Evolutionary conservation across 2,329 filamentous ascomycete species (phyloP), one percentile per base, ranked within the genome.

Genomic region (Parastagonospora avenae): DNA sequence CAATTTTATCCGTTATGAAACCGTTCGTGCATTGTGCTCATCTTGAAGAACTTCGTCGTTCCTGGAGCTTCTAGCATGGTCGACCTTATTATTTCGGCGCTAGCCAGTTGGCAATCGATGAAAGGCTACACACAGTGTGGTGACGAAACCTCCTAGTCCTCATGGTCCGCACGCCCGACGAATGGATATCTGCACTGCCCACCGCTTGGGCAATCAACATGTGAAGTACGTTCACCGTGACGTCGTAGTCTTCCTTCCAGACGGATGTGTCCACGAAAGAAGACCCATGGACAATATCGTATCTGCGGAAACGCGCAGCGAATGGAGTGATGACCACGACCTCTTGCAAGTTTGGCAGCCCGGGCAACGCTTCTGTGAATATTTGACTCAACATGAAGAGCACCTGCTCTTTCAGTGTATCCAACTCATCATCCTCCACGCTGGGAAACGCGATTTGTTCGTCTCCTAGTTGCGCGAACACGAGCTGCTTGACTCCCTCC

Each of bases 291-390:
- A 4, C 16, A n/a, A 16, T 10, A 8, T 37, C 6, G 19, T 42
- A 29, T 24, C 30, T 19, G 4, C n/a, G 15, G 19, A 47, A 53
- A 2, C 33, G 30, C 24, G 46, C 35, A 29, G 40, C 9, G 32
- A 46, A 49, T 5, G 50, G 50, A 5, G 45, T 42, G 6, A 49
- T 32, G 9, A 53, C 39, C 2, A 53, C 36, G 8, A 53, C 27
- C 35, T 42, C 31, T 29, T 32, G 27, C 16, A 49, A 9, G 28
- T 46, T 48, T 9, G 16, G 9, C 12, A 46, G 16, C 3, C 16
- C 12, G 11, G 9, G 10, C 15, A 49, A 45, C 4, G 40, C 27
- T 27, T 35, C 43, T 10, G 15, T 19, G 14, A 48, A 42, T 4
- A 46, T 32, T 11, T 31, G 4, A n/a, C 15, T 33, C 2, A 53